Evolutionary conservation across 495 filamentous ascomycete species (phyloP).

Genomic region (Daldinia concentrica): DNA sequence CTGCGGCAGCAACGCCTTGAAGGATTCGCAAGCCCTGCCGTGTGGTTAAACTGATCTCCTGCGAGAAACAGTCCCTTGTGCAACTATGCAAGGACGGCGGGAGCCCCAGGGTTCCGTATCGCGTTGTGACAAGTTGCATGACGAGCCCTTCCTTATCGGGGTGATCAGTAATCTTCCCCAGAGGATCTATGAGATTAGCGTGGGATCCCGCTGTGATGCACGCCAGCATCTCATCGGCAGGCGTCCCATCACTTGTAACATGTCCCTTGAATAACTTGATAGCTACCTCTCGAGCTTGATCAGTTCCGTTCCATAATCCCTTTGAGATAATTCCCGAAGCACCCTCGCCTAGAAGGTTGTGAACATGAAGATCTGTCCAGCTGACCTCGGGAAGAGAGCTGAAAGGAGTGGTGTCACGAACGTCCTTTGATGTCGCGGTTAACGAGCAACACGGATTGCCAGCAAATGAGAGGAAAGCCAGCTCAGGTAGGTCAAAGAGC

Average conservation of each 20-base stretch:
- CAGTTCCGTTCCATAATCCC: slow-evolving; percentile 46
- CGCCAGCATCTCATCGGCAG: slow-evolving; percentile 56
- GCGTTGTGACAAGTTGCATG: slow-evolving; percentile 47
- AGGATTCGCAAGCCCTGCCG: slow-evolving; percentile 48
- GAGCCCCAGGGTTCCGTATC: slow-evolving; percentile 43
- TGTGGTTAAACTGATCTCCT: slow-evolving; percentile 42
- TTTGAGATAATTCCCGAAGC: slow-evolving; percentile 53
- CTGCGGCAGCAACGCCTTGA: slow-evolving; percentile 51
- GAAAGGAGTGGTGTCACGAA: slow-evolving; percentile 24
- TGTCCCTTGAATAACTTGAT: slow-evolving; percentile 57
- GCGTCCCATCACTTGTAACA: slow-evolving; percentile 53
- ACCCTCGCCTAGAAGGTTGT: slow-evolving; percentile 48
- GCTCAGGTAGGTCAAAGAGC: slow-evolving; percentile 54
- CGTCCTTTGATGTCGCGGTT: slow-evolving; percentile 28
- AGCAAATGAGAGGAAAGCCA: slow-evolving; percentile 58
- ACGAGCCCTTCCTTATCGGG: slow-evolving; percentile 56
- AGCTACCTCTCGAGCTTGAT: slow-evolving; percentile 50
- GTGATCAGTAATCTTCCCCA: slow-evolving; percentile 54
- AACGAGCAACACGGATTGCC: slow-evolving; percentile 53
- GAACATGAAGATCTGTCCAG: slow-evolving; percentile 51
- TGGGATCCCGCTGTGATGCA: slow-evolving; percentile 55
- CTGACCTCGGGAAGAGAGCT: slow-evolving; percentile 47
- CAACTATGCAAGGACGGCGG: slow-evolving; percentile 47
- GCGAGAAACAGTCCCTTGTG: slow-evolving; percentile 51
- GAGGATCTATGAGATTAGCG: slow-evolving; percentile 54